Evolutionary conservation across 1,139 yeast species (phyloP), one percentile per base, ranked within the genome.

Genomic region (Suhomyces terraborum): DNA sequence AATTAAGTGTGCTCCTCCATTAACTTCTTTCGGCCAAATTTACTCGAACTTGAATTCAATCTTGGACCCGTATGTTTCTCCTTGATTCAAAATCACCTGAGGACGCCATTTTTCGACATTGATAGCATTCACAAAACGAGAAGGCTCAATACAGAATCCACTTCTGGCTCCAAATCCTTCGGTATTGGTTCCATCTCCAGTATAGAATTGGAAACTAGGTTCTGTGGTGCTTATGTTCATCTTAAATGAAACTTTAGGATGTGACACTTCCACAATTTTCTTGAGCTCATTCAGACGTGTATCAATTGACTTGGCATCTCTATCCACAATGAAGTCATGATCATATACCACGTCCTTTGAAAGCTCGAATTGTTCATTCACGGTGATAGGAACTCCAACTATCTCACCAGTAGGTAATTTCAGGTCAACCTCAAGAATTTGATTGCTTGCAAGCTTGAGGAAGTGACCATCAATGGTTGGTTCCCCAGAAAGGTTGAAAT

Each of bases 191-290:
- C 66, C 67, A 49, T 77, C 82, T 24, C 86, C 86, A 26, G 88
- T 80, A 61, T 82, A 83, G 40, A 83, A 67, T 59, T 82, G 88
- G 69, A 79, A 81, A 4, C 80, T 66, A 5, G 89, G 89, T 48
- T 83, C 89, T 1, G 88, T 82, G 8, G 86, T 67, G 20, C 62
- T 58, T 12, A 78, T 75, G 12, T 59, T 60, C 33, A 83, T 55
- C 35, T 66, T 66, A 35, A 73, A 58, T 10, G 64, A 58, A 7
- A 82, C 62, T 20, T 64, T 64, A 17, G 81, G 78, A 52, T 76
- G 75, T 19, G 62, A 61, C n/a, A 80, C 77, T 51, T 68, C 73
- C 26, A 73, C 63, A 13, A 77, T 63, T 22, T 64, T 54, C 32
- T 55, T 59, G 47, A 78, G 61, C 23, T 59, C 56, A 4, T 51